Percentiles rank a stretch among this genome's conserved stretches.
Evolutionary conservation across 2,329 filamentous ascomycete species (phyloP).

Genomic region (Diaporthe nobilis): DNA sequence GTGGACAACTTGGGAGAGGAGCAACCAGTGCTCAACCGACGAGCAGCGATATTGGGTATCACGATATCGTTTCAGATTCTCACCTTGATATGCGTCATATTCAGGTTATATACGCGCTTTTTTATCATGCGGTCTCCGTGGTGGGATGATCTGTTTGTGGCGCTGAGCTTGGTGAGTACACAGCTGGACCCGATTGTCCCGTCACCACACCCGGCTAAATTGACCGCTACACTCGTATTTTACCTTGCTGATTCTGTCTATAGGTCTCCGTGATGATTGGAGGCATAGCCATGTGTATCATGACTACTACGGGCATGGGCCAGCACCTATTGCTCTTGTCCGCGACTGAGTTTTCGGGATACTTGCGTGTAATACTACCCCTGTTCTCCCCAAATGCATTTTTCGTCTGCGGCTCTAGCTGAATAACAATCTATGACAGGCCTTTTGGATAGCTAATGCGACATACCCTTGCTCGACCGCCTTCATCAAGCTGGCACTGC

Average conservation of each 20-base stretch:
- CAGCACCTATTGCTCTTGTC: conserved; percentile 33
- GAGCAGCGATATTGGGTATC: conserved; percentile 42
- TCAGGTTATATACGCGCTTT: conserved; percentile 43
- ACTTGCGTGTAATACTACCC: conserved; percentile 38
- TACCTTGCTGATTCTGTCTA: background rate
- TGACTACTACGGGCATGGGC: conserved; percentile 32
- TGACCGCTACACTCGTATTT: background rate
- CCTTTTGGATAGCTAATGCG: conserved; percentile 43
- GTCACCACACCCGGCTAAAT: background rate
- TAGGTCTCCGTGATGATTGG: conserved; percentile 27
- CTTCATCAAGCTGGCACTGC: conserved; percentile 44
- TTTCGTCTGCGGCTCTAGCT: background rate
- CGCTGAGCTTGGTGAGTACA: conserved; percentile 41
- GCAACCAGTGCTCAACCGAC: conserved; percentile 41
- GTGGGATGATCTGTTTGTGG: conserved; percentile 44
- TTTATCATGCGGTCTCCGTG: conserved; percentile 42
- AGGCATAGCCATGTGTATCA: background rate
- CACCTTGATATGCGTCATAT: conserved; percentile 40
- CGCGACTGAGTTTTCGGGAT: background rate
- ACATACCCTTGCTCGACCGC: conserved; percentile 43
- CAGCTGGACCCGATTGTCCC: background rate
- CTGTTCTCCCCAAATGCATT: background rate
- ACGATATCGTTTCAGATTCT: conserved; percentile 42
- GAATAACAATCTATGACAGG: background rate
- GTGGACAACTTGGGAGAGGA: conserved; percentile 44